phyloP scores from a whole-genome alignment of 345 rosid species.

The Aquilaria malaccensis region DNA sequence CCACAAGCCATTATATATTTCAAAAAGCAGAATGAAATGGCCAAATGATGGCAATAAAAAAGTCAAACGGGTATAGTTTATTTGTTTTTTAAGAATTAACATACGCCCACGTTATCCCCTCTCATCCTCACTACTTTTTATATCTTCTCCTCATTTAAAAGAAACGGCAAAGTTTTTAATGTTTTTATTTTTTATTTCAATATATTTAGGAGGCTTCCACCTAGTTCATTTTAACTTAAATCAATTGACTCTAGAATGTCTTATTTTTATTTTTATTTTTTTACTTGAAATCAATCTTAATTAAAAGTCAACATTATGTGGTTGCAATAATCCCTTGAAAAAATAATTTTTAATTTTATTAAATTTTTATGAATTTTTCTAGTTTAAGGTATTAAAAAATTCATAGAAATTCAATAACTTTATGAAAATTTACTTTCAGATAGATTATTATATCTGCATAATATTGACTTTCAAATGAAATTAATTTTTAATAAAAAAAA shows the following conservation, averaged over 20 bases:
- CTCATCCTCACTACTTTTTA: constrained; percentile 13
- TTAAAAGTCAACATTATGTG: background rate
- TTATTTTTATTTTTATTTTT: background rate
- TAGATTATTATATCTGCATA: no score
- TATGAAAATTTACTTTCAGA: no score
- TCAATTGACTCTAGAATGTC: background rate
- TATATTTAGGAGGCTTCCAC: no score
- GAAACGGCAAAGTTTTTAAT: constrained; percentile 9
- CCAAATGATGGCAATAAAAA: constrained; percentile 14
- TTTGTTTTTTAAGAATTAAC: constrained; percentile 51
- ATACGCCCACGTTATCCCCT: constrained; percentile 97
- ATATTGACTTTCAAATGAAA: no score
- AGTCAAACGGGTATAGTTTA: constrained; percentile 47
- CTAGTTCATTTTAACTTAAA: no score
- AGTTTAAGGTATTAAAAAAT: no score
- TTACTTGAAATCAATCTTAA: background rate
- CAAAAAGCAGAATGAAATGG: no score
- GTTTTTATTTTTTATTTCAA: constrained; percentile 8
- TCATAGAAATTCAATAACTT: no score
- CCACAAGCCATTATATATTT: no score
- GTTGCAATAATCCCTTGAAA: background rate
- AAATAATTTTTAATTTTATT: no score
- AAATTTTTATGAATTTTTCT: no score
- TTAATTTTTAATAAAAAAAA: no score
- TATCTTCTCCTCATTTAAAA: constrained; percentile 12